Conservation (phyloP, 441 rosid species). For the Gossypium davidsonii region DNA sequence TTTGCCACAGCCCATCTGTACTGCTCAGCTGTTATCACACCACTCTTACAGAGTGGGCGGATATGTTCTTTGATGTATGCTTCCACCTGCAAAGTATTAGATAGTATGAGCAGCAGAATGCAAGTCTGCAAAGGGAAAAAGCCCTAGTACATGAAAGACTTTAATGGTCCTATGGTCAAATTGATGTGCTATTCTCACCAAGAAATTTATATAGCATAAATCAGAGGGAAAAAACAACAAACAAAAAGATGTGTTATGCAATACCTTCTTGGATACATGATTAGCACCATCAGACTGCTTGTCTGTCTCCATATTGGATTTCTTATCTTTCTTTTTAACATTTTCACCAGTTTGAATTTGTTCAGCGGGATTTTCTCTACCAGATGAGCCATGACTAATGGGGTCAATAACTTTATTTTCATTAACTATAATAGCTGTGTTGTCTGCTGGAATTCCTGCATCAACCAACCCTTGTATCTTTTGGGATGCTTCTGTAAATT, state of each 20-base stretch:
- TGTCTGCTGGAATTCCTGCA: conserved; percentile 25
- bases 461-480: conserved; percentile 19
- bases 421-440: conserved; percentile 15
- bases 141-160: neutral
- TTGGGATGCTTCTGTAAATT: conserved; percentile 35
- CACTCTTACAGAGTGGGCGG: conserved; percentile 89
- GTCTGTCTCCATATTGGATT: conserved; percentile 24
- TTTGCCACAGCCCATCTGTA: conserved; percentile 94
- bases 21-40: conserved; percentile 71
- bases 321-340: conserved; percentile 31
- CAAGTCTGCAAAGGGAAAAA: conserved; percentile 4
- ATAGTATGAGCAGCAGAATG: conserved; percentile 4
- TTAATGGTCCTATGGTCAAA: neutral
- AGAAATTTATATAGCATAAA: neutral
- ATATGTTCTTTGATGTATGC: conserved; percentile 94
- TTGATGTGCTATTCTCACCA: neutral
- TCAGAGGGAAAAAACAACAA: neutral
- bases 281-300: conserved; percentile 26
- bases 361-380: conserved; percentile 27
- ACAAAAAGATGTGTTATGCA: neutral
- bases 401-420: conserved; percentile 20
- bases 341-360: conserved; percentile 34
- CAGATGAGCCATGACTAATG: conserved; percentile 24
- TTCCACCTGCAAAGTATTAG: conserved; percentile 57
- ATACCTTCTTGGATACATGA: conserved; percentile 66